phyloP scores from a whole-genome alignment of 495 filamentous ascomycete species.

The Penicillium manginii region DNA sequence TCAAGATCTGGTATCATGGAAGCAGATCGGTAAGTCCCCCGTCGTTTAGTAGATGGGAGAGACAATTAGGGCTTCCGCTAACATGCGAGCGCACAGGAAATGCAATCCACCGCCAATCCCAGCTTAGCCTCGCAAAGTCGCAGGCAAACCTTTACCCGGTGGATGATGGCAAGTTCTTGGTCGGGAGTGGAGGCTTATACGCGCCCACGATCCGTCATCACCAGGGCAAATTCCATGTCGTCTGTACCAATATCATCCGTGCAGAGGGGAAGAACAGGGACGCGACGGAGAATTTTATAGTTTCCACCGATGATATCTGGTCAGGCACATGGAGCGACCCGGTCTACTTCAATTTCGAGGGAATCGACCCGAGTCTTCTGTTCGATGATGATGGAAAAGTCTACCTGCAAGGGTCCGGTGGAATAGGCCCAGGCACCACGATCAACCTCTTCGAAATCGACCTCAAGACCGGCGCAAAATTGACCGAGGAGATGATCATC shows the following conservation, averaged over 20 bases:
- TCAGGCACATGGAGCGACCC: constrained; percentile 33
- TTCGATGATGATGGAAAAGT: constrained; percentile 33
- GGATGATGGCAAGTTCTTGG: constrained; percentile 14
- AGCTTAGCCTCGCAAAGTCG: constrained; percentile 16
- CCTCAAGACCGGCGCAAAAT: constrained; percentile 21
- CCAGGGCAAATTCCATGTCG: constrained; percentile 43
- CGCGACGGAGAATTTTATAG: constrained; percentile 32
- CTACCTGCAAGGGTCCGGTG: constrained; percentile 20
- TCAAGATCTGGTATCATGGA: constrained; percentile 38
- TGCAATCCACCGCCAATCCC: constrained; percentile 18
- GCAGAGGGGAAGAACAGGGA: constrained; percentile 3
- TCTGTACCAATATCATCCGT: constrained; percentile 36
- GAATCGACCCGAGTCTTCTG: constrained; percentile 31
- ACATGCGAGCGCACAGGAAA: constrained; percentile 17
- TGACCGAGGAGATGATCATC: constrained; percentile 32
- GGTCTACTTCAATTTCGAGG: constrained; percentile 33
- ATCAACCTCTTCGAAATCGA: constrained; percentile 32
- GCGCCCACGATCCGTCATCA: constrained; percentile 31
- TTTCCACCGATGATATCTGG: constrained; percentile 29
- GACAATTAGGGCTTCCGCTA: background rate
- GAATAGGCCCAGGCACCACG: constrained; percentile 14
- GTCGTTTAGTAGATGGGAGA: background rate
- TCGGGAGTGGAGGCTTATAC: constrained; percentile 27
- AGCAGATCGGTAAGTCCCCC: constrained; percentile 20
- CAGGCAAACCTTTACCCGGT: constrained; percentile 10